phyloP scores from a whole-genome alignment of 345 rosid genomes.

The Citrus maxima region DNA sequence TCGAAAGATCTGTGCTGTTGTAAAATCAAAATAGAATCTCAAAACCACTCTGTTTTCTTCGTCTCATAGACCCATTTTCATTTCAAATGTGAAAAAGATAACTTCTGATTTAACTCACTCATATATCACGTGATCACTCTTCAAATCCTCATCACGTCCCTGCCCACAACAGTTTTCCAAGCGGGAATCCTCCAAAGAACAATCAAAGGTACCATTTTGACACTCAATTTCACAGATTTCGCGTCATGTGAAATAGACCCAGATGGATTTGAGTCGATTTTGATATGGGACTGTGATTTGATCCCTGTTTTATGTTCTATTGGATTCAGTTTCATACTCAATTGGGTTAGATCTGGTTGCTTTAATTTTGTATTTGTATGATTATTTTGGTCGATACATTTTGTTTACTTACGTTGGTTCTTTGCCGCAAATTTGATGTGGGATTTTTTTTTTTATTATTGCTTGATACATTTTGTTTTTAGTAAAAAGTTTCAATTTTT shows the following conservation, averaged over 20 bases:
- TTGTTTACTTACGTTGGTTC: neutral
- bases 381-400: neutral
- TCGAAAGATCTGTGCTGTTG: neutral
- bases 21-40: slow-evolving; percentile 1
- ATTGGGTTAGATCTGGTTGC: slow-evolving; percentile 11
- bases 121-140: neutral
- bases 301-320: neutral
- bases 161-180: neutral
- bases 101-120: neutral
- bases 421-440: neutral
- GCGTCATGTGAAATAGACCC: neutral
- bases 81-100: slow-evolving; percentile 2
- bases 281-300: slow-evolving; percentile 4
- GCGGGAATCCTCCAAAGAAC: neutral
- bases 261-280: neutral
- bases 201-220: slow-evolving; percentile 5
- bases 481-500: neutral
- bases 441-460: neutral
- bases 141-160: neutral
- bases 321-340: neutral
- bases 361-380: neutral
- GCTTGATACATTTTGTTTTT: neutral
- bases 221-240: neutral
- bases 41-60: neutral
- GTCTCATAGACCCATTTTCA: neutral